Conservation (phyloP, 2,329 filamentous ascomycete species). For the Colletotrichum cordylinicola region DNA sequence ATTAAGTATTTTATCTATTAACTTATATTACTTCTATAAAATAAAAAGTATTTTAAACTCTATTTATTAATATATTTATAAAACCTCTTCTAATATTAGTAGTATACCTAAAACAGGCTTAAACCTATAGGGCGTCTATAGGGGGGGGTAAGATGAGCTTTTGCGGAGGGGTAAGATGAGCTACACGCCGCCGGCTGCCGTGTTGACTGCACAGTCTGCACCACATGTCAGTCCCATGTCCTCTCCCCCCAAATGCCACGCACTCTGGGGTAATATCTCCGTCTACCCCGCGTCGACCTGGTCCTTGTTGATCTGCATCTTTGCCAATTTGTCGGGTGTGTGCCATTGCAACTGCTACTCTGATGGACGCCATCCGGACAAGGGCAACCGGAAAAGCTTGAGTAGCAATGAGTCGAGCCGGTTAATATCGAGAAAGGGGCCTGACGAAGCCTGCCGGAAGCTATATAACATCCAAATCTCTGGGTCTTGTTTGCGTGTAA, state of each 20-base stretch:
- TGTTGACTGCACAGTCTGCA: background rate
- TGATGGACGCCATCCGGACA: background rate
- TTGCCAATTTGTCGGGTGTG: background rate
- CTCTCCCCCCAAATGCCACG: background rate
- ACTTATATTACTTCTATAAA: no score
- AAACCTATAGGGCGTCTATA: no score
- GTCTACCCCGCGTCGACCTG: conserved; percentile 8
- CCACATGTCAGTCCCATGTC: background rate
- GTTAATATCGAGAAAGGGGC: background rate
- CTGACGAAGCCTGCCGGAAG: background rate
- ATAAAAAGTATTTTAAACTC: no score
- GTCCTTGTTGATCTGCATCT: background rate
- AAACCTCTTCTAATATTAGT: no score
- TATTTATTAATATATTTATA: no score
- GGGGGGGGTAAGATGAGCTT: no score
- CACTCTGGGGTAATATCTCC: conserved; percentile 10
- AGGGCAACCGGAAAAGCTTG: background rate
- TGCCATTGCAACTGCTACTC: background rate
- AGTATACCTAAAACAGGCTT: no score
- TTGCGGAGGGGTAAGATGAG: no score
- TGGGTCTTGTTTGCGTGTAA: background rate
- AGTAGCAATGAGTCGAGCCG: background rate
- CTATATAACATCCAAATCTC: conserved; percentile 1
- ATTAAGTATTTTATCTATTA: no score
- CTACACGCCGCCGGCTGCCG: background rate